A percentile compares a stretch with the other conserved stretches of the same genome.
phyloP scores from a whole-genome alignment of 73 alveolate genomes.

The Tetrahymena elliotti region DNA sequence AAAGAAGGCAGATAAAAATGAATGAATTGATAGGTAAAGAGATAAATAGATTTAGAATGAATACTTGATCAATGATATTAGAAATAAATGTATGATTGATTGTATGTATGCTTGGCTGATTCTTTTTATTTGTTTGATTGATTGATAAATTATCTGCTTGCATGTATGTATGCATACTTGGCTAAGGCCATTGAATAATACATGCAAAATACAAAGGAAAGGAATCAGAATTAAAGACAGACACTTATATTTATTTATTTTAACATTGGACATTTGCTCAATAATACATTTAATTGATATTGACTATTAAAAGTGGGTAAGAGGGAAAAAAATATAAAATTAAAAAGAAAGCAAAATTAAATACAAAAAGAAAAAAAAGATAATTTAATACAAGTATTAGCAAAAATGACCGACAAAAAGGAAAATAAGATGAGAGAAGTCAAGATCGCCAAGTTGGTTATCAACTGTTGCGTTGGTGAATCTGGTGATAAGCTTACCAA shows the following conservation, averaged over 20 bases:
- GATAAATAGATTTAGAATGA: no score
- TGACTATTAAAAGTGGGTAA: neutral
- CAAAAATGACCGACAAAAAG: conserved; percentile 8
- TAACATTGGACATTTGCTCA: conserved; percentile 1
- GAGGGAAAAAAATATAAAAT: neutral
- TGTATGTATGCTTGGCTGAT: neutral
- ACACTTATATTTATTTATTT: neutral
- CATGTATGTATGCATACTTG: neutral
- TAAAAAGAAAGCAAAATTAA: neutral
- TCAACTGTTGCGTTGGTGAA: conserved; percentile 68
- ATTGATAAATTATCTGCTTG: neutral
- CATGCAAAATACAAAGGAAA: neutral
- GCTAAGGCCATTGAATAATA: neutral
- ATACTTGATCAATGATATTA: no score
- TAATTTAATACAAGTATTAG: neutral
- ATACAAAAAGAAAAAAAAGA: neutral
- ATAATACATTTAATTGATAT: neutral
- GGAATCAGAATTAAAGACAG: neutral
- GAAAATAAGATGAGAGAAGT: conserved; percentile 63
- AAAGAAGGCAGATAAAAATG: neutral
- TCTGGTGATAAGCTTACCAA: conserved; percentile 73
- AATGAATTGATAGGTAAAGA: neutral
- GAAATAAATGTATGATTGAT: neutral
- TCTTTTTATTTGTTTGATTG: no score
- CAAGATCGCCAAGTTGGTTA: conserved; percentile 54